Conservation (phyloP, 1,284 basidiomycete genomes). For the Anthracocystis walkeri region DNA sequence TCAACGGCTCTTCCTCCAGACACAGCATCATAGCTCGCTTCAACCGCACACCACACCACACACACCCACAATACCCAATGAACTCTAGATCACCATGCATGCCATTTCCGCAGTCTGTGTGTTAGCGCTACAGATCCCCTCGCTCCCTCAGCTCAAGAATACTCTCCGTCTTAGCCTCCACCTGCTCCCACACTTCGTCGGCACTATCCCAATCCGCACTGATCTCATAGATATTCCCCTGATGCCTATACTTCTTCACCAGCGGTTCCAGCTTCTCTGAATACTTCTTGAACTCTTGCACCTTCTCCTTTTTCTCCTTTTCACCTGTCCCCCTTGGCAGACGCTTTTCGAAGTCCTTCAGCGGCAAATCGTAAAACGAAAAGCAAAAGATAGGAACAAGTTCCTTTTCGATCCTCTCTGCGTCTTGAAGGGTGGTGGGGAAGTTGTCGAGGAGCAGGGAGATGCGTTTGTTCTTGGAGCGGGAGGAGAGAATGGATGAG, state of each 20-base stretch:
- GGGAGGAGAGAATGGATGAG: constrained; percentile 17
- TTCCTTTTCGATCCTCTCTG: constrained; percentile 43
- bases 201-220: constrained; percentile 59
- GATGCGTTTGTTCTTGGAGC: constrained; percentile 22
- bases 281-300: constrained; percentile 43
- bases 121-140: constrained; percentile 21
- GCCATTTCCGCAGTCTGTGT: not conserved
- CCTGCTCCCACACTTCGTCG: constrained; percentile 64
- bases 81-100: constrained; percentile 2
- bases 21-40: not conserved
- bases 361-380: constrained; percentile 56
- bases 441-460: constrained; percentile 55
- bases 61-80: constrained; percentile 7
- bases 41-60: not conserved
- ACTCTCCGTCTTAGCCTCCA: constrained; percentile 60
- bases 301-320: constrained; percentile 23
- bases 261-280: constrained; percentile 25
- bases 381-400: constrained; percentile 56
- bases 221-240: constrained; percentile 62
- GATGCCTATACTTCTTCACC: constrained; percentile 49
- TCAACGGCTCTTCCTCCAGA: not conserved
- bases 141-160: constrained; percentile 37
- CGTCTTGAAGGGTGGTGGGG: constrained; percentile 46
- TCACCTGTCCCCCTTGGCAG: constrained; percentile 17
- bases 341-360: constrained; percentile 41